Base-by-base conservation (phyloP, 768 basidiomycete species). In the Tephrocybe sp. region DNA sequence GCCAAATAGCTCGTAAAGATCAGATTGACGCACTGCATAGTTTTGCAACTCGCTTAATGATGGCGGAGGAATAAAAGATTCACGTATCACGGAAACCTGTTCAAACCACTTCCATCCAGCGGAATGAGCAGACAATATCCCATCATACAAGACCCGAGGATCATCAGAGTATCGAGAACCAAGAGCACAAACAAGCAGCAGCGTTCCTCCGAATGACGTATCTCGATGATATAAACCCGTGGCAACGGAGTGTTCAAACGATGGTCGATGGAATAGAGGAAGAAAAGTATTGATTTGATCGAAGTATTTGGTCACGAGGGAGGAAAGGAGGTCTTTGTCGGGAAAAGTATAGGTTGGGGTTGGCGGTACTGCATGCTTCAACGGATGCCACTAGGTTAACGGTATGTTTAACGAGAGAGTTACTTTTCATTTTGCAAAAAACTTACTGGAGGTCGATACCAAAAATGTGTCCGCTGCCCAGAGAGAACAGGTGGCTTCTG, bases 21-120 rank as follows among this genome's bases (percentile, higher is more conserved):
- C 69, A 22, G 16, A 32, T 35, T 14, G 12, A 67, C 80, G 55
- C 63, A 85, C 84, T 57, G 75, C 80, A 76, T 68, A 76, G 40
- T 77, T 75, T 64, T 95, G 92, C 38, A 94, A 67, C 55, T 92
- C 89, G 63, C 82, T 78, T 57, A 94, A 62, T 11, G 80, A 69
- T 1, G 88, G 80, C 5, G 81, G 74, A 0, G 76, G 71, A 16
- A 83, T 72, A 34, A 89, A 72, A 0, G 77, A 76, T 60, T 78
- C 79, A 23, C 83, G 78, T 42, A 85, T 72, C 52, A 81, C 72
- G 45, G 85, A 74, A 7, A 90, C 80, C 60, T 87, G 85, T 31
- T 76, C 70, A 58, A 80, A 84, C 73, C 79, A 88, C 51, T 75
- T 77, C 83, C 84, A 86, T 0, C 84, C 87, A 20, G 77, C 74